Base-by-base conservation (phyloP, 2,329 filamentous ascomycete genomes). In the Mollisia scopiformis region DNA sequence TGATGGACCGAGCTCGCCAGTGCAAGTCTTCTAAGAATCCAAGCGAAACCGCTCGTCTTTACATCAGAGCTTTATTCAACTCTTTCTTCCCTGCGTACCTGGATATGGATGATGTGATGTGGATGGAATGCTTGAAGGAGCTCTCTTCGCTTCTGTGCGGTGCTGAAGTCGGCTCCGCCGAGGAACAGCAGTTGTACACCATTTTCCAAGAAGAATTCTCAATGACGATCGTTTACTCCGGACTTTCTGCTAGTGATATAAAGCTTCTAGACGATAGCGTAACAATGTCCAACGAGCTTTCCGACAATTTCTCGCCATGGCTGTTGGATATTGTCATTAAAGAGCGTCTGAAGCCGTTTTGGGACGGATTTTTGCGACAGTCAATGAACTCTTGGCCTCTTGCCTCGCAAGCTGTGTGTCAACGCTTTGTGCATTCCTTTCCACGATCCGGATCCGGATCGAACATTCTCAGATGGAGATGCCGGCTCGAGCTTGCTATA, bases 361-460 rank as follows among this genome's bases (percentile, higher is more conserved):
- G 47, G 25, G 3, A 31, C 2, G 47, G 27, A 19, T 51, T 51
- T 31, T 28, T 51, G 27, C 27, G 47, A 50, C 47, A 30, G 27
- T 27, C 27, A 31, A 11, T n/a, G 27, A 27, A 31, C 27, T 28
- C 8, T 30, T 51, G 47, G 47, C 27, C 47, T 30, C 4, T 10
- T 30, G 16, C 27, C 27, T 51, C 47, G 27, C 47, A 51, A 31
- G 30, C 23, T 19, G 27, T 51, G 30, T 51, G 47, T 31, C 23
- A 31, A 31, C 30, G n/a, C 27, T 28, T 51, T 51, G 30, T 51
- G 21, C 27, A 51, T 51, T 51, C 47, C n/a, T 51, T 51, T 51
- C 47, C 47, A 31, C 27, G 8, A 51, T 51, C 27, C 7, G 47
- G 8, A 51, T 51, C 27, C 7, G 47, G 30, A n/a, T 19, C 27